Evolutionary conservation across 176 grass and related monocot genomes (phyloP), one percentile per base, ranked within the genome.

Genomic region (Oryza meyeriana): DNA sequence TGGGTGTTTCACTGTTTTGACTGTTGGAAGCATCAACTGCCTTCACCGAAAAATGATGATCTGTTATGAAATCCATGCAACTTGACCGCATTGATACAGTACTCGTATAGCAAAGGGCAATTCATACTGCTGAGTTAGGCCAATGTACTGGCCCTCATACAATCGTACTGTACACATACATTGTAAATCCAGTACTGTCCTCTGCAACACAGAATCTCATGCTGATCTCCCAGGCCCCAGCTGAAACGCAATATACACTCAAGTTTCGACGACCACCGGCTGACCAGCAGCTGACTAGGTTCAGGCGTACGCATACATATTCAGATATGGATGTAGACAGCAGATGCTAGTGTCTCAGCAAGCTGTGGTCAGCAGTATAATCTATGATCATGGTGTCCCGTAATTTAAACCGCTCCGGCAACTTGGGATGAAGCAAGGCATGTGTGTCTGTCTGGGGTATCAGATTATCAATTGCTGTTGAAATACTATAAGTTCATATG

Each of bases 341-440:
- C 85, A 82, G 72, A 63, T 80, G 17, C 38, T 16, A 62, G 18
- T 61, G 72, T 76, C 48, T 27, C 47, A 61, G 36, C 58, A 82
- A 30, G 50, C 42, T 73, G 38, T 17, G 57, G 34, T 52, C 82
- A 41, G 67, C 59, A 48, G 58, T 61, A 47, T 61, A 47, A 34
- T 69, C 34, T 26, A 68, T 34, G 55, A 77, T 87, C 75, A 13
- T 83, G 18, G 27, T 79, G 77, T 76, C 68, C 5, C 27, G 72
- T 35, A 28, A 64, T 58, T 55, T 64, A 30, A 66, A 79, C 62
- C 66, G 14, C 26, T 57, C 74, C 25, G 63, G 57, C 73, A 77
- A 44, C 64, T 62, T 66, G 6, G 36, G 33, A 64, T 32, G 84
- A 61, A 39, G 76, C 84, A 81, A 57, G 25, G 45, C 69, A 68